Base-by-base conservation (phyloP, 2,329 filamentous ascomycete genomes). In the Lachnellula suecica region DNA sequence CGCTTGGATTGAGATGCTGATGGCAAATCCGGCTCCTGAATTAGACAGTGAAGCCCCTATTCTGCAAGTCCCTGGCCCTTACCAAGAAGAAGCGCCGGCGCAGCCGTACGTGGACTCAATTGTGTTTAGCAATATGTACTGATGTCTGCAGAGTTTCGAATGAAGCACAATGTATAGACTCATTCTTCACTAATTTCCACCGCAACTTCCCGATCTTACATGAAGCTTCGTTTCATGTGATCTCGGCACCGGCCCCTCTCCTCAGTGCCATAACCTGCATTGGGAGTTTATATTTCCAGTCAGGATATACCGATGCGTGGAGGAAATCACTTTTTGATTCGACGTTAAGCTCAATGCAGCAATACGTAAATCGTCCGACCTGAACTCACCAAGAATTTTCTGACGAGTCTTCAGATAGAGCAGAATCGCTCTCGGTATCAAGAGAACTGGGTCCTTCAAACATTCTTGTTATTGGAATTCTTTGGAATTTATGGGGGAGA, bases 401-500 rank as follows among this genome's bases (percentile, higher is more conserved):
- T 46, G 7, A 35, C n/a, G 7, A 15, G 38, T 13, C 23, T 40
- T 24, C 15, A 52, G 44, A 44, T 52, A 4, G 50, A 52, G 4
- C 50, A 52, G 38, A 52, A 52, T 25, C 44, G 50, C 7, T 52
- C 50, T 31, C 37, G 44, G 5, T 52, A 52, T 44, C 50, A 52
- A 27, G 50, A 52, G 37, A 52, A 24, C 2, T 48, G 50, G 44
- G 44, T 52, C 9, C 19, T 52, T 5, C 50, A 47, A 37, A 52
- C 50, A 9, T 47, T 52, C 15, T 23, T 52, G 13, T 37, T 52
- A n/a, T 37, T 52, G 5, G 50, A 52, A 29, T 52, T 31, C 17
- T 24, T 52, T 11, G 50, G 50, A 11, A 47, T 52, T 15, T 52
- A 52, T 22, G 50, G 44, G 25, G 50, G 50, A 24, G 41, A 52